Percentiles rank a stretch among this genome's conserved stretches.
Conservation (phyloP, 2,329 filamentous ascomycete genomes). For the Penicillium frequentans region DNA sequence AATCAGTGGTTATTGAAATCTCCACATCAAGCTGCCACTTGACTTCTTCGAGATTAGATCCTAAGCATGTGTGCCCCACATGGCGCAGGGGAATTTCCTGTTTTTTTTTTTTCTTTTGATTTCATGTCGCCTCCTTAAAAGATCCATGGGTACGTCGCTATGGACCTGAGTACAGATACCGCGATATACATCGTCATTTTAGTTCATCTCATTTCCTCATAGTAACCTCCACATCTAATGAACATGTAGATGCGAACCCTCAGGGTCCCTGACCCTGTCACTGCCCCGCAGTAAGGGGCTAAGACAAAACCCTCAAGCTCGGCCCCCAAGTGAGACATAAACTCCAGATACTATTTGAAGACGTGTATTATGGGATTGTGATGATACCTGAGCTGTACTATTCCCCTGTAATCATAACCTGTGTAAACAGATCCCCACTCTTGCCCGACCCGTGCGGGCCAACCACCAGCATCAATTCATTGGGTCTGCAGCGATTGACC, state of each 20-base stretch:
- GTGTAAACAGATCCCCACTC: background rate
- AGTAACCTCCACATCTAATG: background rate
- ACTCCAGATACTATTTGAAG: background rate
- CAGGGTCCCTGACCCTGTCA: background rate
- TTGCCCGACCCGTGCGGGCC: conserved; percentile 4
- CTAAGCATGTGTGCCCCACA: conserved; percentile 11
- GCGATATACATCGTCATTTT: no score
- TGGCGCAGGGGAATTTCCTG: conserved; percentile 15
- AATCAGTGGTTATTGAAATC: background rate
- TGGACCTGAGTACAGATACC: no score
- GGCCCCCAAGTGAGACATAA: conserved; percentile 1
- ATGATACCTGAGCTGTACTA: background rate
- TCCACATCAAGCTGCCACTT: conserved; percentile 9
- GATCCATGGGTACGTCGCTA: background rate
- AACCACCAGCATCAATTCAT: background rate
- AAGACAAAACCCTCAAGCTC: background rate
- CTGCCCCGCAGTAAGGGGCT: conserved; percentile 1
- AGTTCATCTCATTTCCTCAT: no score
- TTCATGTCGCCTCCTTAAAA: background rate
- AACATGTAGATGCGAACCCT: background rate
- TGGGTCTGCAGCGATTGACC: background rate
- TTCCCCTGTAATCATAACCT: background rate
- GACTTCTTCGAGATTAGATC: conserved; percentile 10
- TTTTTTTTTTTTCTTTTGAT: conserved; percentile 4
- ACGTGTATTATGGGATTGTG: background rate